Conservation (phyloP, 192 early-diverging fungal genomes). For the Umbelopsis sp. region DNA sequence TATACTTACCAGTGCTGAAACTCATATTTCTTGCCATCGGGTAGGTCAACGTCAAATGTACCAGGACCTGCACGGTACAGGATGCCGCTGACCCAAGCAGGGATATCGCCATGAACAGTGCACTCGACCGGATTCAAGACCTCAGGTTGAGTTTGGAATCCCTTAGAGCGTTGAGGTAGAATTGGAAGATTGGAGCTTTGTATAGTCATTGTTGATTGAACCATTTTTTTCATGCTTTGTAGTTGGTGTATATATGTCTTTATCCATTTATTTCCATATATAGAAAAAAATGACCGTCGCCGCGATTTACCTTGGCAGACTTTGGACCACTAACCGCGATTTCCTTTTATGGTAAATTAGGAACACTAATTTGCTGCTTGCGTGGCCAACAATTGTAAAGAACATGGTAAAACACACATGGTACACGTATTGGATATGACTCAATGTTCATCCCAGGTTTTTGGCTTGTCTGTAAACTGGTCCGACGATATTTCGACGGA, state of each 20-base stretch:
- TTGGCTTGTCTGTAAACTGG: too few relatives aligned
- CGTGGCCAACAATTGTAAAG: too few relatives aligned
- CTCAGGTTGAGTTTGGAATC: constrained; percentile 5
- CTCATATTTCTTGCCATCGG: constrained; percentile 1
- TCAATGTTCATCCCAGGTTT: too few relatives aligned
- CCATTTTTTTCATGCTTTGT: neutral
- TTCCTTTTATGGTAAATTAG: too few relatives aligned
- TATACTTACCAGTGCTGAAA: constrained; percentile 1
- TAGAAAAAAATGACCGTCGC: neutral
- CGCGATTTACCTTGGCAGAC: neutral
- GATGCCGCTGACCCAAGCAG: neutral
- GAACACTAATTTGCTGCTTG: too few relatives aligned
- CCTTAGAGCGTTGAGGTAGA: neutral
- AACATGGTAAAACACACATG: too few relatives aligned
- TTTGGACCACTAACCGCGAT: too few relatives aligned
- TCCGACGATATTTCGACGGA: too few relatives aligned
- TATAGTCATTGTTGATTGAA: neutral
- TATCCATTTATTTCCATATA: neutral
- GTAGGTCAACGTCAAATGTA: neutral
- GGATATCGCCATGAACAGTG: neutral
- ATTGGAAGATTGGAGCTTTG: neutral
- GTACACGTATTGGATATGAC: too few relatives aligned
- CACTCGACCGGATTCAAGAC: constrained; percentile 5
- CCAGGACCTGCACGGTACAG: constrained; percentile 14
- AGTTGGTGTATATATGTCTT: neutral